phyloP scores from a whole-genome alignment of 805 yeast genomes.

The Saturnispora besseyi region DNA sequence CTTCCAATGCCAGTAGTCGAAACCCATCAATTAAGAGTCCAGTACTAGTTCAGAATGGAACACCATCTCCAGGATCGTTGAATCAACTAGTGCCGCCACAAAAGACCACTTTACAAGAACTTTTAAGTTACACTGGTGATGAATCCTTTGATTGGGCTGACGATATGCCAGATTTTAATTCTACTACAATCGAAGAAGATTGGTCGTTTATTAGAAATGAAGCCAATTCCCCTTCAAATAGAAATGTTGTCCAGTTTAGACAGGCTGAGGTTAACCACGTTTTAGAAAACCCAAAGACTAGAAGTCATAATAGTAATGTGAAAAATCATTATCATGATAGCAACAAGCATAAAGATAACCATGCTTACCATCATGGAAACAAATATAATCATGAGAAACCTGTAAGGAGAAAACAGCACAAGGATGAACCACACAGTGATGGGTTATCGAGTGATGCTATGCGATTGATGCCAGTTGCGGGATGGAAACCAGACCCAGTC shows the following conservation, averaged over 20 bases:
- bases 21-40: constrained; percentile 7
- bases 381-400: not conserved
- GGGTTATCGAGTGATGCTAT: constrained; percentile 4
- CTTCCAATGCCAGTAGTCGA: constrained; percentile 2
- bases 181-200: not conserved
- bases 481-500: constrained; percentile 5
- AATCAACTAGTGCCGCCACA: not conserved
- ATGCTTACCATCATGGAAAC: not conserved
- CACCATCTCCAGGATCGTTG: not conserved
- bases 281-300: not conserved
- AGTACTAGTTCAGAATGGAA: not conserved
- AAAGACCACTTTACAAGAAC: not conserved
- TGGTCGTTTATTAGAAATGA: not conserved
- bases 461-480: constrained; percentile 9
- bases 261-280: not conserved
- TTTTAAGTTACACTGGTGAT: constrained; percentile 1
- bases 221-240: not conserved
- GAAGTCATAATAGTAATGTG: not conserved
- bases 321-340: not conserved
- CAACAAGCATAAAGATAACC: not conserved
- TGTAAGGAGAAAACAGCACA: not conserved
- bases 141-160: constrained; percentile 4
- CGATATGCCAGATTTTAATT: constrained; percentile 3
- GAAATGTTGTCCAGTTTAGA: too few relatives aligned
- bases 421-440: not conserved